Evolutionary conservation across 805 yeast genomes (phyloP), one percentile per base, ranked within the genome.

Genomic region (Ogataea methanolica): DNA sequence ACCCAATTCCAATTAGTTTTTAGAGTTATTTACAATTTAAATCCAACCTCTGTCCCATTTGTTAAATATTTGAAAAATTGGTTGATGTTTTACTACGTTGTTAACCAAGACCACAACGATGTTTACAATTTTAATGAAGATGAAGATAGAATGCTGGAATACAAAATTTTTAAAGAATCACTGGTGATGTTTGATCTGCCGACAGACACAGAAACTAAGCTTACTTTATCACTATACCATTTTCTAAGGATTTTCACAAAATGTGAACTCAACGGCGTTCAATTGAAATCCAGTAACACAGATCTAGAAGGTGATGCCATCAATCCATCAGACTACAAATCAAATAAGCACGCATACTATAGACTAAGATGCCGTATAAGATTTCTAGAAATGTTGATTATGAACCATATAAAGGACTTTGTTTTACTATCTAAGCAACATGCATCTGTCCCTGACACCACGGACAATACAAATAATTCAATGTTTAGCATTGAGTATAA

Each of bases 341-440:
- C 33, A 17, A 47, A 50, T 33, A 45, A 39, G 36, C 15, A 23
- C 21, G 47, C 48, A 26, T 54, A 53, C 33, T 46, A 49, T 12
- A 43, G 35, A 9, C 36, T 47, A 1, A 48, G 53, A 22, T 39
- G 39, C 11, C 55, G 63, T 14, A 33, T 60, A 26, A 42, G 54
- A 23, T 39, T 58, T 22, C 39, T 60, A n/a, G 58, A 57, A 38
- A 47, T 52, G 44, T 33, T 59, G 11, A 41, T 60, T 9, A 41
- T 56, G 36, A 44, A 50, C 41, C 52, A 54, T 31, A 35, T 48
- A 23, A 35, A 45, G 15, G 31, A 26, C 12, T 26, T 26, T 26
- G 31, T 26, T 26, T 11, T 9, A 26, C 11, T 26, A 26, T 26
- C 31, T 26, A 26, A 26, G 11, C 31, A 26, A 26, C 31, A 26